These are phyloP conservation scores for Trichomonas tenax DNA, from an alignment of 208 protist genomes.

Conservation along the genomic window DNA sequence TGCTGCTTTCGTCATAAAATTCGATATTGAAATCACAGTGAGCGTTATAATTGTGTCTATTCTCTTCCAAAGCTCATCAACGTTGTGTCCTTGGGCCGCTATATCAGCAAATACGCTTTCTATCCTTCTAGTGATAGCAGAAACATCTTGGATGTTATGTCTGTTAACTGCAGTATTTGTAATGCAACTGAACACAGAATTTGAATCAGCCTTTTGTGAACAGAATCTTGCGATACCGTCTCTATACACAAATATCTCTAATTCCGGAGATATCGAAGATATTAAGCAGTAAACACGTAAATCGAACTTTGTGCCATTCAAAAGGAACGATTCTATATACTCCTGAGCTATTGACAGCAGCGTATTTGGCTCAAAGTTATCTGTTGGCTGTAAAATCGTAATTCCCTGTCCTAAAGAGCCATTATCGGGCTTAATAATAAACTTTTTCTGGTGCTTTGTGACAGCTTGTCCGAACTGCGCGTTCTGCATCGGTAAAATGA, in stretches of 20 bases:
- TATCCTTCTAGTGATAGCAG: not conserved
- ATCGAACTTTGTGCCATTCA: not conserved
- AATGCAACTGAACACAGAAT: not conserved
- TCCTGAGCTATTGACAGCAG: not conserved
- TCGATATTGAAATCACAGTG: not conserved
- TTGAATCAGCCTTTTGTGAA: not conserved
- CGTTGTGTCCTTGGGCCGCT: not conserved
- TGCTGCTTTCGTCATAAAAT: not conserved
- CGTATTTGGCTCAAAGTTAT: not conserved
- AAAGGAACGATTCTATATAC: not conserved
- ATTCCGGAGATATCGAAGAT: not conserved
- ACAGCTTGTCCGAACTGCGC: not conserved
- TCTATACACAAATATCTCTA: not conserved
- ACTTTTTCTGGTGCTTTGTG: not conserved
- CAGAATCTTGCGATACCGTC: not conserved
- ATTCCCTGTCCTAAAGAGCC: not conserved
- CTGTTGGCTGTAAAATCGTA: not conserved
- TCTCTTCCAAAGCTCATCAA: not conserved
- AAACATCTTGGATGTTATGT: not conserved
- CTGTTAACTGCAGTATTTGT: constrained; percentile 5
- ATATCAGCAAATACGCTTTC: not conserved
- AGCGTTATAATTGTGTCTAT: not conserved
- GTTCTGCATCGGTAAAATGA: not conserved
- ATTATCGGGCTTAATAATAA: not conserved
- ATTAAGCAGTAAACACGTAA: not conserved